These are phyloP conservation scores for Kwoniella sp. DNA, from an alignment of 768 basidiomycete species.

Conservation along the genomic window DNA sequence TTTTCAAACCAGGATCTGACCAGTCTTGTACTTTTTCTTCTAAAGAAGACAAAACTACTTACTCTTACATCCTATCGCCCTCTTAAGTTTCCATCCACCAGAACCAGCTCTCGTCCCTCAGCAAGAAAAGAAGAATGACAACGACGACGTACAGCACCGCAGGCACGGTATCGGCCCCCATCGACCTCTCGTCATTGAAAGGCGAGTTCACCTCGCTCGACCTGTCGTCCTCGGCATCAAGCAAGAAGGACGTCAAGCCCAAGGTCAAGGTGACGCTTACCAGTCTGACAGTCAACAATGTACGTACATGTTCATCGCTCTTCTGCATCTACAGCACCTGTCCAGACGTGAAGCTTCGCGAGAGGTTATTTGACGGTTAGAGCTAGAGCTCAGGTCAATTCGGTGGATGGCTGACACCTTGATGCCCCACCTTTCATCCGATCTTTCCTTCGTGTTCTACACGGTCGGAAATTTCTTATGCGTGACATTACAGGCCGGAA, in stretches of 20 bases:
- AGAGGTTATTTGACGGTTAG: too few species aligned
- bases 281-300: slow-evolving; percentile 53
- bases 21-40: too few species aligned
- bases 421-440: not conserved
- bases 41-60: too few species aligned
- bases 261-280: slow-evolving; percentile 53
- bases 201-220: slow-evolving; percentile 41
- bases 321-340: not conserved
- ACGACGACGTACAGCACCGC: slow-evolving; percentile 37
- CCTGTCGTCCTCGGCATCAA: slow-evolving; percentile 23
- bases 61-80: too few species aligned
- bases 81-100: too few species aligned
- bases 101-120: too few species aligned
- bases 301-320: slow-evolving; percentile 32
- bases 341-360: too few species aligned
- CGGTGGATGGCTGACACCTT: too few species aligned
- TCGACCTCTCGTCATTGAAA: slow-evolving; percentile 38
- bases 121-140: not conserved
- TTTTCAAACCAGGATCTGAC: too few species aligned
- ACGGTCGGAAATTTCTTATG: too few species aligned
- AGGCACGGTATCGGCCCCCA: slow-evolving; percentile 47
- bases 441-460: not conserved
- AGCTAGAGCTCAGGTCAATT: too few species aligned
- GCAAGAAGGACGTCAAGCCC: slow-evolving; percentile 43
- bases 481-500: slow-evolving; percentile 40